Conservation (phyloP, 2,329 filamentous ascomycete species). For the Cryoendolithus antarcticus region DNA sequence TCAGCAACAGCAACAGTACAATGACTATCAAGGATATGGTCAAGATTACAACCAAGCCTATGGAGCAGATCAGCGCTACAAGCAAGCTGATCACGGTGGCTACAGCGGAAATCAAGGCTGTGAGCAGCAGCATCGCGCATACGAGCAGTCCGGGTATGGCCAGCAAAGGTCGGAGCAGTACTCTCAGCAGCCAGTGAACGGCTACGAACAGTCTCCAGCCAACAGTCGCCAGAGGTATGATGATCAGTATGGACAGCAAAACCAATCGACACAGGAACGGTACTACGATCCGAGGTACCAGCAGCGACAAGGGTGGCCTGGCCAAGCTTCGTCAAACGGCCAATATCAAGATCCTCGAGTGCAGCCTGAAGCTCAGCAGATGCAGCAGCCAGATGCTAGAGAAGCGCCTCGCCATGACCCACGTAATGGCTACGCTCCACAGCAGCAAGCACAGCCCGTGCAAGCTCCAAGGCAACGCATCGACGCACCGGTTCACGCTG, state of each 20-base stretch:
- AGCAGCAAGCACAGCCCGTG: neutral
- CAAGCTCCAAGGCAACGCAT: neutral
- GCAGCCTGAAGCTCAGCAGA: neutral
- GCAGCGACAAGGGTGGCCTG: slow-evolving; percentile 4
- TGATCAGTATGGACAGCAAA: no score
- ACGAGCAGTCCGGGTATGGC: slow-evolving; percentile 1
- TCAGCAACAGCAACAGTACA: slow-evolving; percentile 8
- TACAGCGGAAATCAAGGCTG: slow-evolving; percentile 1
- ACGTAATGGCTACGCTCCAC: slow-evolving; percentile 2
- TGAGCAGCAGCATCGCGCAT: neutral
- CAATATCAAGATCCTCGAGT: slow-evolving; percentile 6
- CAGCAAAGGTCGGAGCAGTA: no score
- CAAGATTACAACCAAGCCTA: slow-evolving; percentile 10
- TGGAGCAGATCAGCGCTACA: neutral
- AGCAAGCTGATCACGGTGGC: slow-evolving; percentile 1
- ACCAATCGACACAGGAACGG: neutral
- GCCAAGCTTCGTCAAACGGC: slow-evolving; percentile 1
- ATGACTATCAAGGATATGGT: slow-evolving; percentile 5
- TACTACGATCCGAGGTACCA: slow-evolving; percentile 11
- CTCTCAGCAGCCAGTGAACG: no score
- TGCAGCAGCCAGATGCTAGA: no score
- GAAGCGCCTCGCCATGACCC: neutral
- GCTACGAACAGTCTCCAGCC: no score
- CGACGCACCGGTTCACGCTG: no score
- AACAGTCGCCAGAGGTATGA: no score